Conservation (phyloP, 805 yeast species). For the Monosporozyma servazzii region DNA sequence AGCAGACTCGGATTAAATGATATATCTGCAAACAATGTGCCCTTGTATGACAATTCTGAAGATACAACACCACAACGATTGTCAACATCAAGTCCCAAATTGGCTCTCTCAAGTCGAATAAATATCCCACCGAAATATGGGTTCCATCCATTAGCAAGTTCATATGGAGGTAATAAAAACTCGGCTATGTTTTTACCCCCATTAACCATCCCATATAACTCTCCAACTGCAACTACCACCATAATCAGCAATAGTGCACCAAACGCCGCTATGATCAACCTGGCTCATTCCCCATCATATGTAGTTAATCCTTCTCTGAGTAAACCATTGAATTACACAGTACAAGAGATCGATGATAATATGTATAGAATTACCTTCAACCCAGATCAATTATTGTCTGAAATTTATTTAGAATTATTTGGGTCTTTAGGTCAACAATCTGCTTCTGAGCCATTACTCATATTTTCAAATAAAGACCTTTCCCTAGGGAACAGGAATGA, state of each 20-base stretch:
- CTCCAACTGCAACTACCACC: neutral
- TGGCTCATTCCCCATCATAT: conserved; percentile 1
- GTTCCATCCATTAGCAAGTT: neutral
- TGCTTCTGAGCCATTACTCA: conserved; percentile 19
- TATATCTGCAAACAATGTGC: neutral
- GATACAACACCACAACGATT: conserved; percentile 1
- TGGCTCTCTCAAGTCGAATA: neutral
- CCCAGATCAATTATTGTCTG: conserved; percentile 24
- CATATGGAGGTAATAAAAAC: neutral
- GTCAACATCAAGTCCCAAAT: conserved; percentile 1
- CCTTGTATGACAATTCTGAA: neutral
- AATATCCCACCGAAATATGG: neutral
- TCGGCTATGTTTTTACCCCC: conserved; percentile 1
- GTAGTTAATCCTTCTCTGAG: neutral
- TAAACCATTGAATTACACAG: conserved; percentile 8
- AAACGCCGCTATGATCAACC: neutral
- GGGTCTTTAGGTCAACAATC: conserved; percentile 20
- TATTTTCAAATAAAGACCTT: conserved; percentile 11
- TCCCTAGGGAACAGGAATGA: conserved; percentile 1
- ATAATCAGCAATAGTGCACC: neutral
- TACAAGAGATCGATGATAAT: conserved; percentile 8
- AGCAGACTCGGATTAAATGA: neutral
- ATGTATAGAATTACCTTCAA: conserved; percentile 13
- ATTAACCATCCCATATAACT: neutral
- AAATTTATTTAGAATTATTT: conserved; percentile 19